Percentiles rank a stretch among this genome's conserved stretches.
These are phyloP conservation scores for Purshia tridentata DNA, from an alignment of 306 rosid species.

Conservation along the genomic window DNA sequence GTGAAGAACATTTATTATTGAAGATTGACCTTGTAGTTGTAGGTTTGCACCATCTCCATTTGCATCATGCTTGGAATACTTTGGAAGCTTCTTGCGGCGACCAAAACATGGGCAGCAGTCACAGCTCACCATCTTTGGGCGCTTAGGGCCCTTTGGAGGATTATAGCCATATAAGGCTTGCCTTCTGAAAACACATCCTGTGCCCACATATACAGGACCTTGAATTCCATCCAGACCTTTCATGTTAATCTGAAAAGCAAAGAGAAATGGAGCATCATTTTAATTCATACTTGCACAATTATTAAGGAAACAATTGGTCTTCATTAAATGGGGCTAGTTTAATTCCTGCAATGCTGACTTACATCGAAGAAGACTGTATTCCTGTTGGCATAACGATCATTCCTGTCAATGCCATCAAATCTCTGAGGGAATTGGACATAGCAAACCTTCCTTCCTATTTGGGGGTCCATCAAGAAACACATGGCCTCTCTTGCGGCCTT, in stretches of 20 bases:
- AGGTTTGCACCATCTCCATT: slow-evolving; percentile 62
- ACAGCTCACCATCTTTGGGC: slow-evolving; percentile 93
- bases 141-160: slow-evolving; percentile 90
- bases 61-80: slow-evolving; percentile 54
- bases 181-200: slow-evolving; percentile 95
- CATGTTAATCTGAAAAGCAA: slow-evolving; percentile 79
- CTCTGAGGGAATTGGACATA: slow-evolving; percentile 93
- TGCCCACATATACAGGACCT: slow-evolving; percentile 95
- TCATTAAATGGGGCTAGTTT: neutral
- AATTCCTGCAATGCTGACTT: slow-evolving; percentile 27
- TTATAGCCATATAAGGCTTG: slow-evolving; percentile 88
- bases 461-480: slow-evolving; percentile 97
- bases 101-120: slow-evolving; percentile 95
- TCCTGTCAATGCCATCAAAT: slow-evolving; percentile 83
- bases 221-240: slow-evolving; percentile 95
- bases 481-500: slow-evolving; percentile 80
- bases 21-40: slow-evolving; percentile 27
- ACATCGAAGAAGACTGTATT: slow-evolving; percentile 92
- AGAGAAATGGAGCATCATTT: slow-evolving; percentile 20
- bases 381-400: slow-evolving; percentile 92
- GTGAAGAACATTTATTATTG: neutral
- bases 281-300: neutral
- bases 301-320: neutral
- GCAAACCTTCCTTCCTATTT: slow-evolving; percentile 72
- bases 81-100: slow-evolving; percentile 70